phyloP scores from a whole-genome alignment of 2,329 filamentous ascomycete genomes.

The Fusarium buharicum region DNA sequence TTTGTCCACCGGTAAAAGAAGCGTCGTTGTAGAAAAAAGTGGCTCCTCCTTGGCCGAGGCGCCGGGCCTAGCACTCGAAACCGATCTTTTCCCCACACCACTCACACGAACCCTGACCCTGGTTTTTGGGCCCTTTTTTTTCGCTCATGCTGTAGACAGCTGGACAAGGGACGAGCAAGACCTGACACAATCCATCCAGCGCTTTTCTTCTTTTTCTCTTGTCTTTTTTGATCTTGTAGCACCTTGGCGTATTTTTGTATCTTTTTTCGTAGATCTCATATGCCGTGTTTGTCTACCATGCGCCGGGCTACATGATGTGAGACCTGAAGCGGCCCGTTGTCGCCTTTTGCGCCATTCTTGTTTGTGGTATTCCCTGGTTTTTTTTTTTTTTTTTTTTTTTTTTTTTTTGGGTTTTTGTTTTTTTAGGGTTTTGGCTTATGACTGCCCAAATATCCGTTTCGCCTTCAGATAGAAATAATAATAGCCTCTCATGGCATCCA shows the following conservation, averaged over 20 bases:
- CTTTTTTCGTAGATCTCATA: constrained; percentile 21
- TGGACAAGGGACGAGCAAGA: constrained; percentile 19
- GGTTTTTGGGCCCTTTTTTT: background rate
- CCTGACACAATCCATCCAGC: constrained; percentile 20
- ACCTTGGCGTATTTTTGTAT: constrained; percentile 10
- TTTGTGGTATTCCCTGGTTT: constrained; percentile 5
- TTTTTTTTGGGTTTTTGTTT: constrained; percentile 7
- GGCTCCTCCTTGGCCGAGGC: constrained; percentile 21
- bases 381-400: constrained; percentile 1
- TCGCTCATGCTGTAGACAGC: constrained; percentile 9
- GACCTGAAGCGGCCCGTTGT: constrained; percentile 31
- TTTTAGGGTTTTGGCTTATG: background rate
- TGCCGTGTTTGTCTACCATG: constrained; percentile 36
- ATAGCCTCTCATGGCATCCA: constrained; percentile 4
- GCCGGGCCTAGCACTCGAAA: constrained; percentile 28
- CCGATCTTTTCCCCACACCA: constrained; percentile 32
- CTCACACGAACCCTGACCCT: constrained; percentile 11
- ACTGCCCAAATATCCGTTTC: constrained; percentile 3
- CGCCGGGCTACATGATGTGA: constrained; percentile 31
- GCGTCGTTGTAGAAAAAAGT: constrained; percentile 19
- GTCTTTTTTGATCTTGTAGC: constrained; percentile 1
- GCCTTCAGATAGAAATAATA: constrained; percentile 16
- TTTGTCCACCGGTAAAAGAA: background rate
- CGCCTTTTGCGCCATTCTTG: constrained; percentile 6
- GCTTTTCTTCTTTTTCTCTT: background rate